phyloP scores from a whole-genome alignment of 345 rosid genomes.

The Psidium guajava region DNA sequence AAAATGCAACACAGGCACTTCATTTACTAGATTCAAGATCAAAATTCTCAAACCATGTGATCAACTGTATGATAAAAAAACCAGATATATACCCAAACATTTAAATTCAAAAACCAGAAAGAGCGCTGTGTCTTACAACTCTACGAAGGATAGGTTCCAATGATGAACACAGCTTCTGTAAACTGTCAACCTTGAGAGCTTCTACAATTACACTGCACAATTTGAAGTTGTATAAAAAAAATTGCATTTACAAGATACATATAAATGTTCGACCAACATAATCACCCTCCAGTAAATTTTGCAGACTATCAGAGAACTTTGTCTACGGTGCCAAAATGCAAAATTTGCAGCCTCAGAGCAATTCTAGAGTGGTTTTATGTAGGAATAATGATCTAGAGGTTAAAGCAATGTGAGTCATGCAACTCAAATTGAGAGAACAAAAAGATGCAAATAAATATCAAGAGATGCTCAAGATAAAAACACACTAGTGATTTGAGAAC shows the following conservation, averaged over 20 bases:
- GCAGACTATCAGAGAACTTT: background rate
- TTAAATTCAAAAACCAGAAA: background rate
- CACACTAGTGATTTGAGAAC: background rate
- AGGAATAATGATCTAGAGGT: background rate
- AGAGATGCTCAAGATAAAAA: background rate
- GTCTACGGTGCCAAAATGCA: background rate
- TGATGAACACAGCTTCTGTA: constrained; percentile 96
- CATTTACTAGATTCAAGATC: background rate
- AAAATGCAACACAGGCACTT: background rate
- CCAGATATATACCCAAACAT: background rate
- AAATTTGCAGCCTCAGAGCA: background rate
- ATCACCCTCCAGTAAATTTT: background rate
- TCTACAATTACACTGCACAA: constrained; percentile 81
- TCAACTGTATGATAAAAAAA: background rate
- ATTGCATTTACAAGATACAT: background rate
- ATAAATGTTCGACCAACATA: background rate
- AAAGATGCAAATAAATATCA: background rate
- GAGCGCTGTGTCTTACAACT: constrained; percentile 55
- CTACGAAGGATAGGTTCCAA: constrained; percentile 95
- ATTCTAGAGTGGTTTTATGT: background rate
- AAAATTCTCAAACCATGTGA: background rate
- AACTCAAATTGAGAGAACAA: background rate
- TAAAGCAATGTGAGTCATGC: background rate
- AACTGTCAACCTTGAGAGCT: constrained; percentile 91
- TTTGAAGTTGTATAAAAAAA: background rate